A percentile compares a stretch with the other conserved stretches of the same genome.
Evolutionary conservation across 2,329 filamentous ascomycete genomes (phyloP).

Genomic region (Cryphonectria parasitica): DNA sequence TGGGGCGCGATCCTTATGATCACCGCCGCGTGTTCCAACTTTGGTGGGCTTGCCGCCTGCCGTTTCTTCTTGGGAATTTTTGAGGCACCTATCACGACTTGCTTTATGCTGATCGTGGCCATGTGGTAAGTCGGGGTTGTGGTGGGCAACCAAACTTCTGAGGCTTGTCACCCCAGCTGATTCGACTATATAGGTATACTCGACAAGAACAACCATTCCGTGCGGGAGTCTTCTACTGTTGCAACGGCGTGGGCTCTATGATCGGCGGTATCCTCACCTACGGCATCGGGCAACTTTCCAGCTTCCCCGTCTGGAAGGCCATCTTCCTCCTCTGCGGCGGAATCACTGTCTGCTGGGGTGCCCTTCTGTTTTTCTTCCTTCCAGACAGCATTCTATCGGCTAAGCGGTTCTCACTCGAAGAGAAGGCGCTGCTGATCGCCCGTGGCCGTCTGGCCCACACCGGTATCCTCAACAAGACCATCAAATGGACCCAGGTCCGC

Average conservation of each 20-base stretch:
- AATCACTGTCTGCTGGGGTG: constrained; percentile 47
- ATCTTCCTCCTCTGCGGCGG: constrained; percentile 51
- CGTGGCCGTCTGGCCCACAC: constrained; percentile 43
- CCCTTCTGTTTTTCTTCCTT: constrained; percentile 45
- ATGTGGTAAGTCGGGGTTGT: constrained; percentile 43
- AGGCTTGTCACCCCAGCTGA: background rate
- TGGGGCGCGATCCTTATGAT: constrained; percentile 47
- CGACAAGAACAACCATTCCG: constrained; percentile 51
- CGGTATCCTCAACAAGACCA: constrained; percentile 50
- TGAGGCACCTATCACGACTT: constrained; percentile 52
- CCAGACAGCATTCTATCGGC: constrained; percentile 48
- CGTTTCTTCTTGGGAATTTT: constrained; percentile 52
- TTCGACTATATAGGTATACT: constrained; percentile 41
- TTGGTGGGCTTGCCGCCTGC: constrained; percentile 46
- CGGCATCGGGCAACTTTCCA: constrained; percentile 46
- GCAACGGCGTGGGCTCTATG: constrained; percentile 45
- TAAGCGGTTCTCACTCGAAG: constrained; percentile 46
- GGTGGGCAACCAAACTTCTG: background rate
- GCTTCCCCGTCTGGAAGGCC: constrained; percentile 47
- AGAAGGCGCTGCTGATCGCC: constrained; percentile 48
- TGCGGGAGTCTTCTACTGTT: constrained; percentile 48
- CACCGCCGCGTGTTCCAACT: constrained; percentile 46
- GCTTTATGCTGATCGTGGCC: constrained; percentile 54
- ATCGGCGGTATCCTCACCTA: constrained; percentile 42
- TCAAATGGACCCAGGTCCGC: constrained; percentile 52